These are phyloP conservation scores for Cercospora sp. DNA, from an alignment of 2,329 filamentous ascomycete species.

Conservation along the genomic window DNA sequence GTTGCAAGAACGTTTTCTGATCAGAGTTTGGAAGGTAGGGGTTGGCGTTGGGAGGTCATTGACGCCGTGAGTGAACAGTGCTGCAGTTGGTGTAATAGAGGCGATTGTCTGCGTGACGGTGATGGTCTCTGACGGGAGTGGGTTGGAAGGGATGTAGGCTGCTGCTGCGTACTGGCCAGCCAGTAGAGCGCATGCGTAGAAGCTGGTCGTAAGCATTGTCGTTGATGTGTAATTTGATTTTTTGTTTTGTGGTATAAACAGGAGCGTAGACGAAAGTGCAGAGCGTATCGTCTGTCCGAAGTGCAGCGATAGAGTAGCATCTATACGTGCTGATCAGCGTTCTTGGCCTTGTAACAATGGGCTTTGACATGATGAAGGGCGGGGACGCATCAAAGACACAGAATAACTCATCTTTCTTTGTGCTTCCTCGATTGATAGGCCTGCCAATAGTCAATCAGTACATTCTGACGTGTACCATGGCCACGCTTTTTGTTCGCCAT, in stretches of 20 bases:
- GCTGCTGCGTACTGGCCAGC: slow-evolving; percentile 10
- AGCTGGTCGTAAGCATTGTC: slow-evolving; percentile 6
- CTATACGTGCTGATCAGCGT: neutral
- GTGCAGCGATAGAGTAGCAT: neutral
- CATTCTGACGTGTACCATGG: neutral
- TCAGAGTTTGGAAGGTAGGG: neutral
- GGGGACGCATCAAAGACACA: neutral
- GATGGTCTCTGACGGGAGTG: neutral
- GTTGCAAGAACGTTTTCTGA: neutral
- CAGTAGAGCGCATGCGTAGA: slow-evolving; percentile 1
- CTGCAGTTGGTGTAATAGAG: neutral
- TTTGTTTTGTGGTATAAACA: neutral
- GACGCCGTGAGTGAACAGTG: neutral
- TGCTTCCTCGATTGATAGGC: no score
- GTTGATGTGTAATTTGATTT: neutral
- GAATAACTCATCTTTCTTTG: neutral
- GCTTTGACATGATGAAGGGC: neutral
- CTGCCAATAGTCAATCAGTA: neutral
- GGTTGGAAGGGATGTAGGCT: neutral
- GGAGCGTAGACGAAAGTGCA: neutral
- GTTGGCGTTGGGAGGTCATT: neutral
- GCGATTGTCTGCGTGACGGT: neutral
- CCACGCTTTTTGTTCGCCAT: neutral
- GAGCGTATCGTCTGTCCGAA: neutral
- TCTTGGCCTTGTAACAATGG: neutral